Evolutionary conservation across 768 basidiomycete species (phyloP).

Genomic region (Phaffia tasmanica): DNA sequence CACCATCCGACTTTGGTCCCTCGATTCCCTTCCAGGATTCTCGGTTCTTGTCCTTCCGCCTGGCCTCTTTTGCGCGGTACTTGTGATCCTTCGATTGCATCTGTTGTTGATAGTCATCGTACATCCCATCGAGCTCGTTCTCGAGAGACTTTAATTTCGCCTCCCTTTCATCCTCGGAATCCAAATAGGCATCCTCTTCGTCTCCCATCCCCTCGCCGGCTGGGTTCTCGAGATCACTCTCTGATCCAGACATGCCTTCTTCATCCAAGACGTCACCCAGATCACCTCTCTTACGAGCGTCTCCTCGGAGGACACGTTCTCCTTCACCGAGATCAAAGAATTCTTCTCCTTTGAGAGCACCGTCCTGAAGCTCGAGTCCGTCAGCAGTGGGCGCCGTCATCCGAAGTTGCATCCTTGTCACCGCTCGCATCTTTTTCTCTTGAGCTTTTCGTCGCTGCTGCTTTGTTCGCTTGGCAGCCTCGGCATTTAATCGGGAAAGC

Average conservation of each 20-base stretch:
- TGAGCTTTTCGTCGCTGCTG: constrained; percentile 45
- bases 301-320: constrained; percentile 43
- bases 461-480: constrained; percentile 60
- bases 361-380: constrained; percentile 71
- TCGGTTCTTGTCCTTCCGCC: constrained; percentile 58
- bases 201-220: constrained; percentile 38
- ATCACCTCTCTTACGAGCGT: constrained; percentile 38
- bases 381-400: constrained; percentile 98
- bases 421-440: constrained; percentile 73
- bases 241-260: constrained; percentile 35
- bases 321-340: constrained; percentile 71
- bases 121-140: constrained; percentile 75
- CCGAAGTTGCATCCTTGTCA: constrained; percentile 88
- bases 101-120: constrained; percentile 71
- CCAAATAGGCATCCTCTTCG: constrained; percentile 41
- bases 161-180: constrained; percentile 51
- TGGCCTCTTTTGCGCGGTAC: constrained; percentile 67
- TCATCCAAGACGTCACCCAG: constrained; percentile 41
- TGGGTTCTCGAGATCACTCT: constrained; percentile 37
- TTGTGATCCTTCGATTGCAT: constrained; percentile 76
- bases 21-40: constrained; percentile 72
- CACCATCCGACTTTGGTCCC: constrained; percentile 41
- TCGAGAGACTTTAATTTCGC: constrained; percentile 56
- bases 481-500: constrained; percentile 73
- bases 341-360: constrained; percentile 62